These are phyloP conservation scores for Nakazawaea populi DNA, from an alignment of 805 yeast genomes.

Conservation along the genomic window DNA sequence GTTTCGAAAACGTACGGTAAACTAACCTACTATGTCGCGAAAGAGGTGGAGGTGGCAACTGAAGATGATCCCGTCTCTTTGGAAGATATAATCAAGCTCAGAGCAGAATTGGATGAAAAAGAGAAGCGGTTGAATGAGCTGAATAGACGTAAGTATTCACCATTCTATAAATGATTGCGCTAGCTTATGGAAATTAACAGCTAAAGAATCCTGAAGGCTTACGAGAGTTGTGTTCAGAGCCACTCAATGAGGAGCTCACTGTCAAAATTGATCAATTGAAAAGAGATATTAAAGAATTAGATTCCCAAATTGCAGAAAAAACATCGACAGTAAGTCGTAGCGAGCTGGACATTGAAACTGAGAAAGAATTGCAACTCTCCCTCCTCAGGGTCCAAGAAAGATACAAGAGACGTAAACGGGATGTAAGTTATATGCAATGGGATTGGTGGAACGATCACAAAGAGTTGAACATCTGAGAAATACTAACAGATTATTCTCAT, in stretches of 20 bases:
- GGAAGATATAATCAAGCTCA: background rate
- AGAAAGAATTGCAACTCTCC: background rate
- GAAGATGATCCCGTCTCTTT: constrained; percentile 3
- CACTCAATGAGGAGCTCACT: background rate
- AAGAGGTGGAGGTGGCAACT: constrained; percentile 20
- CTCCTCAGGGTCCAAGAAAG: background rate
- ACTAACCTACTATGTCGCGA: constrained; percentile 33
- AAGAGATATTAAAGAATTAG: background rate
- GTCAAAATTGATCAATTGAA: constrained; percentile 7
- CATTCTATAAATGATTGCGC: background rate
- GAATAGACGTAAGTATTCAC: background rate
- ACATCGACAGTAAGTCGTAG: background rate
- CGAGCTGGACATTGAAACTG: background rate
- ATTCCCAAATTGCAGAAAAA: background rate
- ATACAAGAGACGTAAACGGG: background rate
- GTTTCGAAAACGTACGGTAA: constrained; percentile 38
- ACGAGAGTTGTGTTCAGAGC: constrained; percentile 1
- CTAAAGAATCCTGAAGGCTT: background rate
- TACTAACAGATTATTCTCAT: background rate
- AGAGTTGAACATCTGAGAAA: background rate
- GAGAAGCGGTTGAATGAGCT: constrained; percentile 2
- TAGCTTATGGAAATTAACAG: background rate
- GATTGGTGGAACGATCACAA: background rate
- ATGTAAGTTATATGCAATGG: background rate
- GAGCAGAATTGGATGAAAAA: background rate